Base-by-base conservation (phyloP, 805 yeast species). In the Candida orba region DNA sequence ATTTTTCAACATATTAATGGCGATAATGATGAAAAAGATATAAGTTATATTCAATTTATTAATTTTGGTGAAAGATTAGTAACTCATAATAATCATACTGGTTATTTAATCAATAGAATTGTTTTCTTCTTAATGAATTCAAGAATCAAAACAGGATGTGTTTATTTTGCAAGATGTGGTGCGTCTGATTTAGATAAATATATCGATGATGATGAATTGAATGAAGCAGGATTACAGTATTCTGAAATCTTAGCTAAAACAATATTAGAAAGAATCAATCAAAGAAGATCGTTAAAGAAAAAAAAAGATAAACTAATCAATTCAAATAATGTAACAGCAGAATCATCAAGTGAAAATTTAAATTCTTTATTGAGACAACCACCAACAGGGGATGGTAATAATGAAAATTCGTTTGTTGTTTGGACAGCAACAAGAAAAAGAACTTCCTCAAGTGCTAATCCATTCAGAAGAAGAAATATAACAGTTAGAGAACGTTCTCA, bases 361-460 rank as follows among this genome's bases (percentile, higher is more conserved):
- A 41, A 33, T 17, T 34, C 42, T 6, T 25, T 47, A 15, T 37
- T 55, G 33, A 64, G 67, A 48, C 72, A 66, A 44, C 65, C 66
- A 6, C 65, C 71, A 17, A 60, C 65, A 12, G 68, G 76, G 8
- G 84, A 79, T 59, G 84, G 82, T 6, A 67, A 72, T 8, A 74
- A 71, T 50, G 78, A 73, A 32, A 75, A 78, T 49, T 75, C 83
- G 6, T 71, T 90, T 54, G 79, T 81, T 4, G 90, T 93, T n/a
- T 91, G 98, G 96, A 89, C 97, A 1, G 95, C 98, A 1, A 87
- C 91, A 5, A 76, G 96, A 49, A 72, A 78, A 51, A 76, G 96
- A 57, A 88, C 97, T 0, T 72, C 80, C 17, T 87, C 90, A 52
- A 79, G 95, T 6, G 88, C 91, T 0, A 71, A 73, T 43, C 78